Evolutionary conservation across 495 filamentous ascomycete genomes (phyloP).

Genomic region (Neurospora cerealis): DNA sequence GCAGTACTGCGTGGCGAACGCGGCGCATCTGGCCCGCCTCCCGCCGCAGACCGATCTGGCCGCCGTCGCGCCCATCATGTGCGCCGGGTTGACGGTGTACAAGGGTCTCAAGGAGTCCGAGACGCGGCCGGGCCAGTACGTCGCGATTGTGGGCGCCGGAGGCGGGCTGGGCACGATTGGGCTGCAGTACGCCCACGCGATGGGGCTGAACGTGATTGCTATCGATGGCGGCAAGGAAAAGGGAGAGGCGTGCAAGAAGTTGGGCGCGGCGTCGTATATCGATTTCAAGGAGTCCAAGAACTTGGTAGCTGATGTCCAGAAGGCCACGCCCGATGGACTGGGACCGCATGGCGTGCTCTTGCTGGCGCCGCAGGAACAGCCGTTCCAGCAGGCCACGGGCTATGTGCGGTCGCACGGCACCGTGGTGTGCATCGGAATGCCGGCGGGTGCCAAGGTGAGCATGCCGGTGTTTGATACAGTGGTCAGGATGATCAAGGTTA

Average conservation of each 20-base stretch:
- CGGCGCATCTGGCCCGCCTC: constrained; percentile 63
- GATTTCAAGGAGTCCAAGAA: constrained; percentile 66
- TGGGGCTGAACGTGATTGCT: constrained; percentile 70
- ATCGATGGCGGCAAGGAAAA: constrained; percentile 76
- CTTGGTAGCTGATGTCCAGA: constrained; percentile 70
- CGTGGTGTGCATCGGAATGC: constrained; percentile 75
- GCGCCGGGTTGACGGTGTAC: constrained; percentile 81
- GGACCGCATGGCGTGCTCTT: constrained; percentile 81
- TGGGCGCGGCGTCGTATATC: constrained; percentile 62
- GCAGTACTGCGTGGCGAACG: constrained; percentile 78
- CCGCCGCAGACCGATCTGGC: constrained; percentile 65
- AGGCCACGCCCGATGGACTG: constrained; percentile 57
- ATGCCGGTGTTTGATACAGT: constrained; percentile 80
- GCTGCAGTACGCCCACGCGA: constrained; percentile 74
- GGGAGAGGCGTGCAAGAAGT: constrained; percentile 50
- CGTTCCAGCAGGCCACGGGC: constrained; percentile 77
- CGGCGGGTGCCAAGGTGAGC: constrained; percentile 62
- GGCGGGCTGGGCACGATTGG: constrained; percentile 72
- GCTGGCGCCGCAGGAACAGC: constrained; percentile 74
- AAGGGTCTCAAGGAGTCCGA: constrained; percentile 75
- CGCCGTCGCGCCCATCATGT: constrained; percentile 69
- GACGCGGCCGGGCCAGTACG: constrained; percentile 57
- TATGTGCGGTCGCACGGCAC: constrained; percentile 73
- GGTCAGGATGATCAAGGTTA: constrained; percentile 75
- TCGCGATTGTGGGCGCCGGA: constrained; percentile 76